Base-by-base conservation (phyloP, 2,329 filamentous ascomycete species). In the Monosporascus ibericus region DNA sequence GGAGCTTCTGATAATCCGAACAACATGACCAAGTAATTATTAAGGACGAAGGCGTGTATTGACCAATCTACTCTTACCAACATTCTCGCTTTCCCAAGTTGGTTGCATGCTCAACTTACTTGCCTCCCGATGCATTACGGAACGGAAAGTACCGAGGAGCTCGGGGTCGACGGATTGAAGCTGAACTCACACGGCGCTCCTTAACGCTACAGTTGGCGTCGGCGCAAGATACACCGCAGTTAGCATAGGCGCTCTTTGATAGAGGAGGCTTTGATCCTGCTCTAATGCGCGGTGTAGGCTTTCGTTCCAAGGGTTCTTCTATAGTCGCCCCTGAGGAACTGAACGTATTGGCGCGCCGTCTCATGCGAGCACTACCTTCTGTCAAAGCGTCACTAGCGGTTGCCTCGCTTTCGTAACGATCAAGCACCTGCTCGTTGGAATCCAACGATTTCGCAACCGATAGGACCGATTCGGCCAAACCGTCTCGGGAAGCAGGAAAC, bases 191-290 rank as follows among this genome's bases (percentile, higher is more conserved):
- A 15, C 24, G 24, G 30, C 24, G 44, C 9, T 17, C 44, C n/a
- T n/a, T n/a, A 40, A 20, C 18, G 18, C 17, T 20, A 11, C 38
- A 40, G 38, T 40, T 20, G 38, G 17, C 38, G 18, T 40, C 38
- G 17, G 38, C 17, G 18, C 38, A 40, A n/a, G 38, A 40, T 34
- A 52, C 40, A 0, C 58, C 55, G 9, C 44, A 44, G 1, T 38
- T 9, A 5, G 54, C 39, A 30, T 58, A 64, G 3, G 63, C 62
- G 22, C 63, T 65, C 30, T 51, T 49, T 5, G 61, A 64, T 0
- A 64, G 58, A 3, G 62, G 63, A 17, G 63, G 63, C 42, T 55
- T 60, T 1, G 63, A 65, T 4, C 63, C 62, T 1, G n/a, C 18
- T 36, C 48, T 50, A 42, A 63, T 63, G 8, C 62, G 60, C 24